Evolutionary conservation across 768 basidiomycete genomes (phyloP).

Genomic region (Podaxis sp.): DNA sequence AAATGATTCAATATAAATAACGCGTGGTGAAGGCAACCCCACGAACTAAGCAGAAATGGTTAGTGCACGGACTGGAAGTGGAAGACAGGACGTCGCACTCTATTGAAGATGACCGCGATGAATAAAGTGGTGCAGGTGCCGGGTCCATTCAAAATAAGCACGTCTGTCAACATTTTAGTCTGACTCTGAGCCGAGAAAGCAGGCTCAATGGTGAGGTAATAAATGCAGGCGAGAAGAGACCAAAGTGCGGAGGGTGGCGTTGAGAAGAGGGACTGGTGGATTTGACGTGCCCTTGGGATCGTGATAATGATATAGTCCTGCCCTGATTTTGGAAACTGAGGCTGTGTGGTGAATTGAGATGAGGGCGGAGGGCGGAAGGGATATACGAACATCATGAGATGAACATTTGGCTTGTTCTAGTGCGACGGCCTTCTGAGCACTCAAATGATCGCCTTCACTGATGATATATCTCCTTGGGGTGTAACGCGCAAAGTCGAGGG

Average conservation of each 20-base stretch:
- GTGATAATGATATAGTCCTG: conserved; percentile 49
- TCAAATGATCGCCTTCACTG: conserved; percentile 79
- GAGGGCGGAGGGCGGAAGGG: neutral
- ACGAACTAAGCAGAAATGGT: conserved; percentile 52
- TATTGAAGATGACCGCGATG: conserved; percentile 64
- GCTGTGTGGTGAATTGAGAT: conserved; percentile 9
- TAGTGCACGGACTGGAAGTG: neutral
- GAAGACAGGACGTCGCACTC: conserved; percentile 43
- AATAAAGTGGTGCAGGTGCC: conserved; percentile 89
- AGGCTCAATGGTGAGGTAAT: conserved; percentile 57
- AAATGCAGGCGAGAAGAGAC: conserved; percentile 63
- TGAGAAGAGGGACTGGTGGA: conserved; percentile 77
- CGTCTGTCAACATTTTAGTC: conserved; percentile 47
- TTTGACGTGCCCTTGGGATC: conserved; percentile 84
- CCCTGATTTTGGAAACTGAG: neutral
- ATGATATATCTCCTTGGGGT: conserved; percentile 76
- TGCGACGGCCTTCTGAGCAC: conserved; percentile 61
- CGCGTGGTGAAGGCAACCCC: conserved; percentile 62
- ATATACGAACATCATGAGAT: conserved; percentile 17
- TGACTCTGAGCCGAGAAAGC: neutral
- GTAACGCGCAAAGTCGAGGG: conserved; percentile 76
- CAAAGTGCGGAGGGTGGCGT: conserved; percentile 61
- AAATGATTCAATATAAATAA: conserved; percentile 93
- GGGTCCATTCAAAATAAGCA: conserved; percentile 90
- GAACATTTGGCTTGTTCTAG: conserved; percentile 52